Evolutionary conservation across 2,329 filamentous ascomycete species (phyloP).

Genomic region (Orbilia brochopaga): DNA sequence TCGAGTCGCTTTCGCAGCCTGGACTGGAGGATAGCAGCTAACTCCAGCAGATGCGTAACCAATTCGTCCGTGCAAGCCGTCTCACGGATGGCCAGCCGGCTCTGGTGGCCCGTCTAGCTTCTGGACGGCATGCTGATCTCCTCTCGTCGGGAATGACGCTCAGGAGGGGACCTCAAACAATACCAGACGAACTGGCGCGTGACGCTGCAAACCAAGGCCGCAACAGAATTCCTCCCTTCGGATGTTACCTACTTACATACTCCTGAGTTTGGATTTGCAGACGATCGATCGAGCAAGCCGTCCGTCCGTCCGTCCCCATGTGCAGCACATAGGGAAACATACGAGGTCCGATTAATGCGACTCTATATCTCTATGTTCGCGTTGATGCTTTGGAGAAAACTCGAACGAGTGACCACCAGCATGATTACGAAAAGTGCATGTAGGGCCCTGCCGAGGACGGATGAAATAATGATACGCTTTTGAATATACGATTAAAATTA

Average conservation of each 20-base stretch:
- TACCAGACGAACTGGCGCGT: slow-evolving; percentile 3
- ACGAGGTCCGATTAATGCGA: too few species aligned
- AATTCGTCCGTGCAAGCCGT: background rate
- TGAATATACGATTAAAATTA: background rate
- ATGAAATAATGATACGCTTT: background rate
- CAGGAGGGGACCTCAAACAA: background rate
- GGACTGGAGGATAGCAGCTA: slow-evolving; percentile 6
- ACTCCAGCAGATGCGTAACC: background rate
- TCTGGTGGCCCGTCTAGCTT: background rate
- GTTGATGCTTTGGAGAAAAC: too few species aligned
- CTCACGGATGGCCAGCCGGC: background rate
- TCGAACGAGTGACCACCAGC: too few species aligned
- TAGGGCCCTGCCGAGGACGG: too few species aligned
- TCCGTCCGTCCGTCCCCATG: too few species aligned
- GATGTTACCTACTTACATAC: background rate
- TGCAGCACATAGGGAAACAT: too few species aligned
- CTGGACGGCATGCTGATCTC: background rate
- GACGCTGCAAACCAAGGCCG: background rate
- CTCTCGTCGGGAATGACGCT: background rate
- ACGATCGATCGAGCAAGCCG: background rate
- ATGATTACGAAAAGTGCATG: too few species aligned
- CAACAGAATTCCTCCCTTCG: background rate
- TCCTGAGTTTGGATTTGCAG: too few species aligned
- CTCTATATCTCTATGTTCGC: too few species aligned
- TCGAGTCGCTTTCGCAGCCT: background rate